Evolutionary conservation across 257 asterid species (phyloP).

Genomic region (Plantago elongata): DNA sequence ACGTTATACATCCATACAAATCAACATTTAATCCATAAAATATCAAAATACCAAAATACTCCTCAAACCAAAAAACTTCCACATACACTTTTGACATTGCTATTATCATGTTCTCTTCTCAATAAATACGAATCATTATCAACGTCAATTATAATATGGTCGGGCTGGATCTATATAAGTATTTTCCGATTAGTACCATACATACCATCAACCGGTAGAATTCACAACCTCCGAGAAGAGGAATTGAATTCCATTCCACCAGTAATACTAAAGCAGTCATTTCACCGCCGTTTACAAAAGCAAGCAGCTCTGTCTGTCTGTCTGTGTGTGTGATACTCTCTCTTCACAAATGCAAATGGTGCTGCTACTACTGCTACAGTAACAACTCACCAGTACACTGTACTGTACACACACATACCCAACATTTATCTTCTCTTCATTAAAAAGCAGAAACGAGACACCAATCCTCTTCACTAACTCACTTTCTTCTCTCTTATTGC

Average conservation of each 20-base stretch:
- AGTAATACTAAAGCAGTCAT: constrained; percentile 68
- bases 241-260: constrained; percentile 16
- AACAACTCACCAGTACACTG: constrained; percentile 19
- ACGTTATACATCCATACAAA: no score
- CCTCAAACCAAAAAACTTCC: no score
- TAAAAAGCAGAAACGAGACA: no score
- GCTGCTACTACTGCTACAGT: constrained; percentile 1
- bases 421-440: constrained; percentile 24
- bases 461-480: constrained; percentile 11
- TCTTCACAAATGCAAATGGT: constrained; percentile 38
- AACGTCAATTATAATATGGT: no score
- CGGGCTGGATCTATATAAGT: no score
- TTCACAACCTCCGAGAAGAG: constrained; percentile 43
- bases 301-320: constrained; percentile 1
- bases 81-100: no score
- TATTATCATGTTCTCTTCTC: no score
- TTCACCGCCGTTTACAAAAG: constrained; percentile 74
- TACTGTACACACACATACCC: no score
- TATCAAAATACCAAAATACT: no score
- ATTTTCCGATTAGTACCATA: background rate
- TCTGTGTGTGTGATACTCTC: constrained; percentile 27
- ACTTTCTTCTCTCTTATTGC: constrained; percentile 32
- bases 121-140: no score
- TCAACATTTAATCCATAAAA: no score
- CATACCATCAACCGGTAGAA: constrained; percentile 31